phyloP scores from a whole-genome alignment of 257 asterid genomes.

The Jacaranda copaia region DNA sequence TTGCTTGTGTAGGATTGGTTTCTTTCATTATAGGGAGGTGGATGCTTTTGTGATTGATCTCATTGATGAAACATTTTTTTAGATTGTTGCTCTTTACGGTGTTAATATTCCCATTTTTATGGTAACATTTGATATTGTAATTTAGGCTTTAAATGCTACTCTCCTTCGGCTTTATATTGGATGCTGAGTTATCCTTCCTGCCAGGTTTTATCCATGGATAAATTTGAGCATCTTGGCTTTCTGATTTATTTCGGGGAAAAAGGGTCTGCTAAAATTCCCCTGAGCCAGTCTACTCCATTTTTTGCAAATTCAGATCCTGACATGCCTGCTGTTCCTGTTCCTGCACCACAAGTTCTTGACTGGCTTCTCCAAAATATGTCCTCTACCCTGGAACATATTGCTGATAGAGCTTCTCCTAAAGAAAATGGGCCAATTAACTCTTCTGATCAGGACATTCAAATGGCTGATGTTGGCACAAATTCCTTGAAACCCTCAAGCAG shows the following conservation, averaged over 20 bases:
- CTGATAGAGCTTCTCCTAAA: conserved; percentile 81
- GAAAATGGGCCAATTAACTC: conserved; percentile 76
- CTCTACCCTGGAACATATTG: conserved; percentile 72
- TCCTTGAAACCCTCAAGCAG: conserved; percentile 56
- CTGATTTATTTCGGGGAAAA: conserved; percentile 82
- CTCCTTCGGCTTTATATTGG: conserved; percentile 25
- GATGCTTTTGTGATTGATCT: not conserved
- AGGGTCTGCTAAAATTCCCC: conserved; percentile 67
- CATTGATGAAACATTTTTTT: conserved; percentile 8
- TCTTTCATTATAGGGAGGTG: conserved; percentile 19
- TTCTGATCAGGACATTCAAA: conserved; percentile 81
- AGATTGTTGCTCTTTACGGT: not conserved
- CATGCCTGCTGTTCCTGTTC: conserved; percentile 97
- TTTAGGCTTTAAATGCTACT: not conserved
- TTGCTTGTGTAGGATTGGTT: not conserved
- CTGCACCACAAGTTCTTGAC: conserved; percentile 85
- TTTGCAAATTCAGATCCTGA: conserved; percentile 95
- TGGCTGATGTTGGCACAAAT: conserved; percentile 73
- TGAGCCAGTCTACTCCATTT: conserved; percentile 89
- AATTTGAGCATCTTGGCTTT: conserved; percentile 83
- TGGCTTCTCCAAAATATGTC: conserved; percentile 88
- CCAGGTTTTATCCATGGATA: conserved; percentile 87
- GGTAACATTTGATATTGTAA: not conserved
- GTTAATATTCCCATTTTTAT: not conserved
- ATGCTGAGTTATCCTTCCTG: conserved; percentile 36